Conservation (phyloP, 768 basidiomycete genomes). For the Leccinum longicurvipes region DNA sequence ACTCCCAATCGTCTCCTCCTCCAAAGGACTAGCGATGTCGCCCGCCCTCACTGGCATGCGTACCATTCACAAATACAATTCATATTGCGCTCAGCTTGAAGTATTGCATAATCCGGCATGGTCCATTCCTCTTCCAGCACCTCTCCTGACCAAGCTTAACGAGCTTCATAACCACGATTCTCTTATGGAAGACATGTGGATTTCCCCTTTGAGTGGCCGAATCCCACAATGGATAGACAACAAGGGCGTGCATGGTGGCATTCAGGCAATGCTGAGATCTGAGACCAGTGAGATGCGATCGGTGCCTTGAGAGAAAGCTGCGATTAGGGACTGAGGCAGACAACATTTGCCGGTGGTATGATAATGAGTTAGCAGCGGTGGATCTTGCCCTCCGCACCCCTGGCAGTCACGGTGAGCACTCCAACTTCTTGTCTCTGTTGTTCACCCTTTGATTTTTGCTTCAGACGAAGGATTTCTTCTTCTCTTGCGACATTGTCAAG, state of each 20-base stretch:
- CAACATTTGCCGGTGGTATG: constrained; percentile 37
- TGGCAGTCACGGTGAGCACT: too few relatives aligned
- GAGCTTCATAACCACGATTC: constrained; percentile 8
- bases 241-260: constrained; percentile 28
- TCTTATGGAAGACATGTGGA: constrained; percentile 36
- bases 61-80: too few relatives aligned
- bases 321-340: constrained; percentile 29
- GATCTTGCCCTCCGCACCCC: constrained; percentile 5
- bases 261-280: constrained; percentile 29
- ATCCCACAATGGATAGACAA: constrained; percentile 33
- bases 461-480: too few relatives aligned
- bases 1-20: too few relatives aligned
- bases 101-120: too few relatives aligned
- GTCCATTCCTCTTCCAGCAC: not conserved
- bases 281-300: too few relatives aligned
- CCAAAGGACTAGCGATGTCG: too few relatives aligned
- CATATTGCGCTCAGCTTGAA: too few relatives aligned
- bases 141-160: constrained; percentile 30
- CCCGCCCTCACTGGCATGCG: too few relatives aligned
- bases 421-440: too few relatives aligned
- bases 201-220: not conserved
- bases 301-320: constrained; percentile 30
- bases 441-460: too few relatives aligned
- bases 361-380: constrained; percentile 25
- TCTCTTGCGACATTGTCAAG: too few relatives aligned